Conservation (phyloP, 139 green algal genomes). For the Volvox reticuliferus region DNA sequence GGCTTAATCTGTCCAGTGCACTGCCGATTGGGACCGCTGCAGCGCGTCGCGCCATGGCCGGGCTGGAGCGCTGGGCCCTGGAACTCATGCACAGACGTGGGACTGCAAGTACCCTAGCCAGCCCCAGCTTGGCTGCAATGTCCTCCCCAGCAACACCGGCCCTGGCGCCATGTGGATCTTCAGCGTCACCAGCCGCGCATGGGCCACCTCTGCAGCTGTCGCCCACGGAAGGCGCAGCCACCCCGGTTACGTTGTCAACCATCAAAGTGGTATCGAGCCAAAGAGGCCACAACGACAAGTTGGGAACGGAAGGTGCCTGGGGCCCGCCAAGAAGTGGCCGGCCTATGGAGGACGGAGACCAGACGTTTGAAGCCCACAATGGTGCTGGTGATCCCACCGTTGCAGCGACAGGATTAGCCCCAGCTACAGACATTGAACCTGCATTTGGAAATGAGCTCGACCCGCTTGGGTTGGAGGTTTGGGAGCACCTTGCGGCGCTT, state of each 20-base stretch:
- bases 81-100: not conserved
- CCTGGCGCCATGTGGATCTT: not conserved
- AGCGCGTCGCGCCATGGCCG: not conserved
- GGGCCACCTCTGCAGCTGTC: not conserved
- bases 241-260: no score
- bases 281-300: no score
- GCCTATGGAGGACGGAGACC: no score
- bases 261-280: no score
- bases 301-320: no score
- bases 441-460: not conserved
- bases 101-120: not conserved
- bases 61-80: not conserved
- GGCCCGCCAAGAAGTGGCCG: no score
- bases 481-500: slow-evolving; percentile 16
- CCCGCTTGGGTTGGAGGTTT: not conserved
- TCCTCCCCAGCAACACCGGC: not conserved
- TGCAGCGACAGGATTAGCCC: no score
- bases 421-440: not conserved
- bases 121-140: not conserved
- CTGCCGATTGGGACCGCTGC: not conserved
- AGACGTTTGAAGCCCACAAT: no score
- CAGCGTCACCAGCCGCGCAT: not conserved
- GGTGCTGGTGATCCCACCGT: no score
- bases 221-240: not conserved
- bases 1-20: no score